Base-by-base conservation (phyloP, 257 asterid species). In the Capsicum chinense region DNA sequence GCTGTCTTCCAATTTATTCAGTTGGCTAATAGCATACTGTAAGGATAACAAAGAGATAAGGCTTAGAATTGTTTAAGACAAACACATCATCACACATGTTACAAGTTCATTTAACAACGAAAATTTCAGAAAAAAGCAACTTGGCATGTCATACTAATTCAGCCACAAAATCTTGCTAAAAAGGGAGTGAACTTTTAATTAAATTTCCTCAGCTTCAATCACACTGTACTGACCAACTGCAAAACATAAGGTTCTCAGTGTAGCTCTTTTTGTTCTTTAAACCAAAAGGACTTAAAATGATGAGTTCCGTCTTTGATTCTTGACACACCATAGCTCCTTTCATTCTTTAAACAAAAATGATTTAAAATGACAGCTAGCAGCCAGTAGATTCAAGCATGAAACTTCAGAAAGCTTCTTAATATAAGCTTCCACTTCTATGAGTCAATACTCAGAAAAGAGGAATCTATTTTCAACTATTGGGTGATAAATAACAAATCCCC, bases 1-100 rank as follows among this genome's bases (percentile, higher is more conserved):
- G 97, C 93, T 93, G 86, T 94, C 99, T 92, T 96, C 99, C 94
- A 96, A 84, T 87, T 89, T 96, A 83, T 88, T 92, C 88, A 96
- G 91, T 84, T 96, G 98, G 92, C 95, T 93, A 57, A 96, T 90
- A 26, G 95, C 98, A 87, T 94, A 94, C 99, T 96, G 88, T 64
- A 78, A 79, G 57, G 83, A 74, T 81, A 87, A 86, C 81, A 83
- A 57, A 62, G 68, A 81, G 73, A 47, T 37, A 7, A 71, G 86
- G 21, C 67, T 91, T 57, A 91, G 90, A 79, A 73, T 74, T 70
- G 50, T 86, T 79, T 15, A 47, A 66, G 37, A 58, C 70, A 21
- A 84, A 67, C 17, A 57, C 50, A 16, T 47, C 14, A 62, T 74
- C 47, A 44, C 56, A 78, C 57, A 54, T 13, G 62, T 21, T 21